Evolutionary conservation across 2,329 filamentous ascomycete genomes (phyloP), one percentile per base, ranked within the genome.

Genomic region (Decorospora gaudefroyi): DNA sequence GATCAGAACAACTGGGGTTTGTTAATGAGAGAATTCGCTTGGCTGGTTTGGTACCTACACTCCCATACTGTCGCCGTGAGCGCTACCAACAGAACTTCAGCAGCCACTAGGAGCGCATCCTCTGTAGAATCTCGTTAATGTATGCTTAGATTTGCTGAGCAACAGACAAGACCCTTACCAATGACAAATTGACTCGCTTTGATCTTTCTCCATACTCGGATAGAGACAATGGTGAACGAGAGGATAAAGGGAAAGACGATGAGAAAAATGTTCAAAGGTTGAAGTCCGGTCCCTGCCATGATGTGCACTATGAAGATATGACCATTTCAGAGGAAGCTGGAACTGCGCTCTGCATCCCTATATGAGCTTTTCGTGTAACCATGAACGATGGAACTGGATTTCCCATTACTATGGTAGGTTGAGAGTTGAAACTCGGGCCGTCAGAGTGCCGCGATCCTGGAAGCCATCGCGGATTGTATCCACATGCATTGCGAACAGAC

Each of bases 211-310:
- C 32, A 50, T 11, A 46, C n/a, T 13, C 47, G 25, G 4, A 50
- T 18, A 2, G n/a, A 12, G 9, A 50, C 47, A 25, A 50, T 36
- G 3, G 18, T 10, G n/a, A 27, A 8, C 9, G 42, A 45, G 8
- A 31, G n/a, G 10, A 30, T 2, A 22, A 42, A 42, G 35, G 42
- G 47, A 19, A 46, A 42, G 6, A 42, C 12, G 5, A 39, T 42
- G 10, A 50, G 28, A 8, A 46, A 46, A 6, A 50, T 17, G 18
- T 46, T 46, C 5, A 33, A 3, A 9, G 31, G 32, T 12, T 49
- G 46, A 13, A 49, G 31, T 2, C 36, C 46, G 8, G 42, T 36
- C 15, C 26, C 27, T n/a, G 46, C 26, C 46, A 46, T 49, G 18
- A n/a, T 40, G 13, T 5, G n/a, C 7, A 12, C 13, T 3, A 21